phyloP scores from a whole-genome alignment of 176 grass and related monocot genomes.

The Cymbopogon citratus region DNA sequence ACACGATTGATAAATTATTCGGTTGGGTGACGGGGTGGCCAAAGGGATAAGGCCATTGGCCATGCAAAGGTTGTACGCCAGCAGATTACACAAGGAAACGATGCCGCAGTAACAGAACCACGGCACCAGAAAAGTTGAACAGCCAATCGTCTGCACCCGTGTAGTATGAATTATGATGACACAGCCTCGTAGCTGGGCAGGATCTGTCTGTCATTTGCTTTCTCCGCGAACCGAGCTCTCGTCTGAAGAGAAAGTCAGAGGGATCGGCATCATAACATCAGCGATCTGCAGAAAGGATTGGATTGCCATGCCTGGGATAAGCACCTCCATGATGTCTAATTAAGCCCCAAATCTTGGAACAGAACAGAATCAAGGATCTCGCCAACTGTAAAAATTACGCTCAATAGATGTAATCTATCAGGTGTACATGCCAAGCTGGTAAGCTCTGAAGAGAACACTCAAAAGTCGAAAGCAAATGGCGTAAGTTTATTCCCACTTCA shows the following conservation, averaged over 20 bases:
- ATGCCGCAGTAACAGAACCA: not conserved
- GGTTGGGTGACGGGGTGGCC: not conserved
- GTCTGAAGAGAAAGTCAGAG: constrained; percentile 33
- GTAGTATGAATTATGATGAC: not conserved
- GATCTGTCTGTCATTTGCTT: not conserved
- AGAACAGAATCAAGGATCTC: constrained; percentile 9
- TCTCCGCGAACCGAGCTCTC: not conserved
- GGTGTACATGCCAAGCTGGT: not conserved
- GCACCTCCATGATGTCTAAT: constrained; percentile 10
- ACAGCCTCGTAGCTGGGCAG: constrained; percentile 1
- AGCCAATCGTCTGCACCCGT: not conserved
- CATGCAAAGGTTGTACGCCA: not conserved
- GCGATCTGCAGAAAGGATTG: constrained; percentile 13
- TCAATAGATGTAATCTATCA: constrained; percentile 1
- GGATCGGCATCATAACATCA: constrained; percentile 23
- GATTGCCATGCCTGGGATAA: not conserved
- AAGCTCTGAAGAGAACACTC: not conserved
- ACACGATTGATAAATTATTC: not conserved
- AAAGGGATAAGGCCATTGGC: not conserved
- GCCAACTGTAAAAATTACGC: constrained; percentile 12
- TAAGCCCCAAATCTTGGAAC: constrained; percentile 33
- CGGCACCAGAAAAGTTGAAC: constrained; percentile 7
- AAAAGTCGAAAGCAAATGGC: not conserved
- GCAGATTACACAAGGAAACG: not conserved
- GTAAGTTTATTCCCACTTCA: constrained; percentile 12